Evolutionary conservation across 768 basidiomycete species (phyloP).

Genomic region (Clitopilus hobsonii): DNA sequence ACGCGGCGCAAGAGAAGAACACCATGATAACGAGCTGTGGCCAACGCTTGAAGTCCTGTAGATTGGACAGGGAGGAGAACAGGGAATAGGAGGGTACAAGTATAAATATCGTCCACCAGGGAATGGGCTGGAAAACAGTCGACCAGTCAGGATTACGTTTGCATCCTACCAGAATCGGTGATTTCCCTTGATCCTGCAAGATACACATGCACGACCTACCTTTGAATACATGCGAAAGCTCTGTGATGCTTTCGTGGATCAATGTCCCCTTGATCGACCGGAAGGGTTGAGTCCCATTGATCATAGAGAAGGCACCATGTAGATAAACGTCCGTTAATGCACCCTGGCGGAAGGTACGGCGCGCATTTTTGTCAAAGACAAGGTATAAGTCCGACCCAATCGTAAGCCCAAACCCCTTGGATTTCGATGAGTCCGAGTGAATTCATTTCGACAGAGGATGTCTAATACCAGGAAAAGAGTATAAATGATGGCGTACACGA

Average conservation of each 20-base stretch:
- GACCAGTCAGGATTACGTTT: constrained; percentile 69
- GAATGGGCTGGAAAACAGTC: constrained; percentile 75
- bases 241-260: constrained; percentile 34
- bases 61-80: constrained; percentile 69
- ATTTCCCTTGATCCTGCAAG: background rate
- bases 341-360: constrained; percentile 44
- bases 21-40: constrained; percentile 73
- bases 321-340: constrained; percentile 27
- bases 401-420: constrained; percentile 78
- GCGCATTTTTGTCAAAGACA: constrained; percentile 58
- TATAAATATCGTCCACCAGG: constrained; percentile 76
- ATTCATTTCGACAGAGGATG: background rate
- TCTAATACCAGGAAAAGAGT: constrained; percentile 67
- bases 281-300: constrained; percentile 40
- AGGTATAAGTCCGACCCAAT: constrained; percentile 82
- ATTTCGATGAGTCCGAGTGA: background rate
- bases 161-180: constrained; percentile 56
- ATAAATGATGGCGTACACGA: constrained; percentile 85
- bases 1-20: constrained; percentile 69
- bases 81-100: constrained; percentile 76
- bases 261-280: constrained; percentile 38
- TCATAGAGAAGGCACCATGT: constrained; percentile 50
- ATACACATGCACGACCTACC: constrained; percentile 23
- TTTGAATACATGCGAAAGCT: constrained; percentile 43
- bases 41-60: constrained; percentile 57